These are phyloP conservation scores for Mycena sanguinolenta DNA, from an alignment of 768 basidiomycete species.

Conservation along the genomic window DNA sequence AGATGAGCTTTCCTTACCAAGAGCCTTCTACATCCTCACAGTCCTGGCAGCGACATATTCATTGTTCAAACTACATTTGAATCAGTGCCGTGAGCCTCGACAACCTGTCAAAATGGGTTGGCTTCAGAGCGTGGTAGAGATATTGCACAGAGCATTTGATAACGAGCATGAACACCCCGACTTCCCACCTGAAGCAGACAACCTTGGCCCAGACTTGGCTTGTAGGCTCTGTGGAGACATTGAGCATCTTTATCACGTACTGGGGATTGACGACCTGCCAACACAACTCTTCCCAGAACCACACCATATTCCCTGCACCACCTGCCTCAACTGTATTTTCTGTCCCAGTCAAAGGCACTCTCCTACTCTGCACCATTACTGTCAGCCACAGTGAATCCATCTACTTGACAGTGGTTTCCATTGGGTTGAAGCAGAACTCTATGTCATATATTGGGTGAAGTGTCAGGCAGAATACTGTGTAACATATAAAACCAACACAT, in stretches of 20 bases:
- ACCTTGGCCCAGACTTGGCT: not conserved
- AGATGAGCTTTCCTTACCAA: slow-evolving; percentile 15
- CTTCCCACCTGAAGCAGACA: not conserved
- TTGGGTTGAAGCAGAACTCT: slow-evolving; percentile 8
- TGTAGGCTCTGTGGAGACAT: not conserved
- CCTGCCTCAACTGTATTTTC: slow-evolving; percentile 6
- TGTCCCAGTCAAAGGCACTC: not conserved
- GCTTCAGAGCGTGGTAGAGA: slow-evolving; percentile 11
- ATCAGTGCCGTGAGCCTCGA: slow-evolving; percentile 17
- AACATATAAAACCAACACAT: slow-evolving; percentile 2
- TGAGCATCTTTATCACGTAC: slow-evolving; percentile 4
- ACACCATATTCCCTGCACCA: not conserved
- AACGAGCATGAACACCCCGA: slow-evolving; percentile 23
- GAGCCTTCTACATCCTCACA: slow-evolving; percentile 27
- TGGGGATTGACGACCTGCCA: not conserved
- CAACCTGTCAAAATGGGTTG: slow-evolving; percentile 34
- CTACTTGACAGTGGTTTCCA: not conserved
- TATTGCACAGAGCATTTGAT: slow-evolving; percentile 13
- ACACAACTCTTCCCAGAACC: not conserved
- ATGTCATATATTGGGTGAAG: slow-evolving; percentile 25
- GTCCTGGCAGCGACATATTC: slow-evolving; percentile 28
- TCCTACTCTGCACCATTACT: slow-evolving; percentile 4
- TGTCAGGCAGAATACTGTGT: slow-evolving; percentile 38
- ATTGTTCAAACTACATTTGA: slow-evolving; percentile 24
- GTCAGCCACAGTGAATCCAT: not conserved